Evolutionary conservation across 2,329 filamentous ascomycete genomes (phyloP).

Genomic region (Colletotrichum caudatum): DNA sequence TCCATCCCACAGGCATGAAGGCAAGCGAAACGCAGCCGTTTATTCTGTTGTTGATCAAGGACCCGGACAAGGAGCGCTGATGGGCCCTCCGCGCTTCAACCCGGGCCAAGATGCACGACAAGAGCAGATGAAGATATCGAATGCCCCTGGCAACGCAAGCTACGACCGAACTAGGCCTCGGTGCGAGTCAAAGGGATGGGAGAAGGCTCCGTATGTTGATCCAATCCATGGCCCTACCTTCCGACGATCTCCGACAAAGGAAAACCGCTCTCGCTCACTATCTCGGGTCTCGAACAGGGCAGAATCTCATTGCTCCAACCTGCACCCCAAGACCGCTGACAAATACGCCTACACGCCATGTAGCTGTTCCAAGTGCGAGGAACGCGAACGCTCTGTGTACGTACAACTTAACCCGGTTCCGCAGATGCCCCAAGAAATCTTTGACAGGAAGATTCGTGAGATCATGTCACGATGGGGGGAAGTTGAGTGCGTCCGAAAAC

Average conservation of each 20-base stretch:
- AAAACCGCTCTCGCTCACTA: background rate
- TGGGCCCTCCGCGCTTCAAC: background rate
- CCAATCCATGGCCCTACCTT: conserved; percentile 32
- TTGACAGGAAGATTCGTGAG: background rate
- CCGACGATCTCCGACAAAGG: conserved; percentile 30
- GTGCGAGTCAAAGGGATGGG: conserved; percentile 18
- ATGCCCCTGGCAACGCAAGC: background rate
- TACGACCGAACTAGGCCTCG: background rate
- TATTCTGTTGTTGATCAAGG: background rate
- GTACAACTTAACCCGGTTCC: background rate
- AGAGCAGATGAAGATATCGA: background rate
- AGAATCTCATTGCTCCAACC: conserved; percentile 7
- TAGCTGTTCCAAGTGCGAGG: conserved; percentile 47
- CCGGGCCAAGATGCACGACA: background rate
- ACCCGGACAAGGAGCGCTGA: background rate
- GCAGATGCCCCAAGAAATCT: background rate
- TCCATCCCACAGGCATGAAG: background rate
- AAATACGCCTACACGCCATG: conserved; percentile 47
- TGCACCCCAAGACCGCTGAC: background rate
- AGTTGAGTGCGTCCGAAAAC: background rate
- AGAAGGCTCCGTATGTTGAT: conserved; percentile 19
- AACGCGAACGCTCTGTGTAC: conserved; percentile 44
- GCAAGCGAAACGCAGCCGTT: background rate
- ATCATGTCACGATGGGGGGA: conserved; percentile 23
- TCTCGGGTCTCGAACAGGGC: conserved; percentile 5